These are phyloP conservation scores for Phytophthora megakarya DNA, from an alignment of 352 stramenopile species.

Conservation along the genomic window DNA sequence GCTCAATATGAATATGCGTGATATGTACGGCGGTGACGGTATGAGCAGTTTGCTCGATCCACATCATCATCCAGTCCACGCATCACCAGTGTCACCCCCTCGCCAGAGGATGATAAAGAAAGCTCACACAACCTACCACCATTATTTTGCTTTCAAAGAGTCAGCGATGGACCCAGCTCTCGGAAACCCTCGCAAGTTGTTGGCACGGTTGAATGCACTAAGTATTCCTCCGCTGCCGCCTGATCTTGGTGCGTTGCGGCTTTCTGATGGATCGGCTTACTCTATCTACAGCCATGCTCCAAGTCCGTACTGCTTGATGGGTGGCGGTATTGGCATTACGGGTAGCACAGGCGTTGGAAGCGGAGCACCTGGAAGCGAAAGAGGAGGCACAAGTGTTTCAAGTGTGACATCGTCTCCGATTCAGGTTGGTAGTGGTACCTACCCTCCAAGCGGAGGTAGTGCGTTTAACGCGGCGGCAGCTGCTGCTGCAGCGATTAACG, in stretches of 20 bases:
- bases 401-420: slow-evolving; percentile 32
- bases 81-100: slow-evolving; percentile 59
- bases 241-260: slow-evolving; percentile 85
- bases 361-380: slow-evolving; percentile 36
- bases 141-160: slow-evolving; percentile 81
- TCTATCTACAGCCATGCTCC: slow-evolving; percentile 82
- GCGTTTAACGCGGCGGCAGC: slow-evolving; percentile 32
- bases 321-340: slow-evolving; percentile 18
- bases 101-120: slow-evolving; percentile 70
- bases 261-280: slow-evolving; percentile 65
- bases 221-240: slow-evolving; percentile 92
- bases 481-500: slow-evolving; percentile 42
- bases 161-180: slow-evolving; percentile 84
- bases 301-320: slow-evolving; percentile 59
- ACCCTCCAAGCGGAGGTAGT: slow-evolving; percentile 33
- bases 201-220: slow-evolving; percentile 91
- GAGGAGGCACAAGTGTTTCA: slow-evolving; percentile 30
- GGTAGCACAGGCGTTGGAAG: slow-evolving; percentile 13
- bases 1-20: slow-evolving; percentile 80
- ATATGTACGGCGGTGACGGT: slow-evolving; percentile 77
- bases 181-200: slow-evolving; percentile 80
- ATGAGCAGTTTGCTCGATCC: slow-evolving; percentile 63
- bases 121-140: slow-evolving; percentile 62
- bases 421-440: slow-evolving; percentile 34
- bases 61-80: slow-evolving; percentile 41